Base-by-base conservation (phyloP, 2,329 filamentous ascomycete genomes). In the Hansfordia pulvinata region DNA sequence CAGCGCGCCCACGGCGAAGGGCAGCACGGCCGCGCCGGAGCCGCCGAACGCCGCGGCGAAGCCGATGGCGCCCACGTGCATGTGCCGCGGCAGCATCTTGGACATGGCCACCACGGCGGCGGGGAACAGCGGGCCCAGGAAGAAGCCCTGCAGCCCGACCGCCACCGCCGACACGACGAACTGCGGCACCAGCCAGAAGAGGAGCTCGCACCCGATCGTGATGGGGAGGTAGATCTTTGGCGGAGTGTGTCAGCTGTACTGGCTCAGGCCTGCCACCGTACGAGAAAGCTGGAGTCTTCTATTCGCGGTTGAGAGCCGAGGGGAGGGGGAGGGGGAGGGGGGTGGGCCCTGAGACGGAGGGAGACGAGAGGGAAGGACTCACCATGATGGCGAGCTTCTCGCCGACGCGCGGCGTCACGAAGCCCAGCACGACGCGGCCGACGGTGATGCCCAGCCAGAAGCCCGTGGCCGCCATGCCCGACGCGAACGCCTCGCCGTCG, bases 401-500 rank as follows among this genome's bases (percentile, higher is more conserved):
- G 0, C 81, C 81, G 9, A 84, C 54, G 3, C 59, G 53, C 0
- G 76, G 72, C 1, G 81, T 88, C 0, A 86, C 60, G 36, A 88
- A 85, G 0, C 79, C 79, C 4, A 90, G 52, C 1, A 77, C 47
- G 3, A 84, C 53, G 3, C 82, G 60, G 0, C 82, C 82, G 2
- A 82, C 51, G 0, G 81, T 82, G 34, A 90, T 63, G 0, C 82
- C 82, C 12, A 83, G 62, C 82, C 82, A 90, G 50, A 85, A 88
- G 0, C 80, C 81, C 2, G 79, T 84, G 0, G 76, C 74, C 0
- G 73, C 73, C 61, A 88, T 78, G 8, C 81, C 80, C 15, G 72
- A 73, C 1, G 70, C 68, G 37, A 86, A 85, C 0, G 69, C 53
- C 4, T 56, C 63, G 1, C 72, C 79, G n/a, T 73, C 50, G 5